A percentile compares a stretch with the other conserved stretches of the same genome.
These are phyloP conservation scores for Serendipita sp. DNA, from an alignment of 768 basidiomycete genomes.

Conservation along the genomic window DNA sequence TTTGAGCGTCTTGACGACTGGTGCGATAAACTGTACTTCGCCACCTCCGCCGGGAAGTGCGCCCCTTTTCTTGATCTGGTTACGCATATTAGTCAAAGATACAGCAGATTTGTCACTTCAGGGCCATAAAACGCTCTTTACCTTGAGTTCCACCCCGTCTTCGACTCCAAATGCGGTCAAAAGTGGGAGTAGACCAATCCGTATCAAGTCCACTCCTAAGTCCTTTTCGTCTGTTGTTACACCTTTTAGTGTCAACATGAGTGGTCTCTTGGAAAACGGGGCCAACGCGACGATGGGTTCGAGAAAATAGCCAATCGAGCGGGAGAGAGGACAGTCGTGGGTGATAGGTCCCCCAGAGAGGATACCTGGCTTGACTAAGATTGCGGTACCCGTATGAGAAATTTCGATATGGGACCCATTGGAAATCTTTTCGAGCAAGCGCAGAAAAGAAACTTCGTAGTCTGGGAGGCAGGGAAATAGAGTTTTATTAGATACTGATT, in stretches of 20 bases:
- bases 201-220: slow-evolving; percentile 75
- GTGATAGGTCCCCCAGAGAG: slow-evolving; percentile 65
- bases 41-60: slow-evolving; percentile 83
- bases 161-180: slow-evolving; percentile 80
- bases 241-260: slow-evolving; percentile 68
- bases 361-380: slow-evolving; percentile 84
- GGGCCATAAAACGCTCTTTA: slow-evolving; percentile 17
- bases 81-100: not conserved
- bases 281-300: slow-evolving; percentile 83
- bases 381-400: slow-evolving; percentile 86
- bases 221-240: slow-evolving; percentile 89
- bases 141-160: slow-evolving; percentile 79
- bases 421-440: slow-evolving; percentile 76
- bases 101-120: too few species aligned
- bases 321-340: slow-evolving; percentile 79
- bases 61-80: slow-evolving; percentile 80
- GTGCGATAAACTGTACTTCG: slow-evolving; percentile 85
- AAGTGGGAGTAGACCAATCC: slow-evolving; percentile 83
- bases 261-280: slow-evolving; percentile 77
- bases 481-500: slow-evolving; percentile 1
- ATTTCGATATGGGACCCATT: slow-evolving; percentile 95
- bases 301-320: slow-evolving; percentile 87
- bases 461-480: slow-evolving; percentile 30
- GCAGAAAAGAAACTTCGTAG: slow-evolving; percentile 79
- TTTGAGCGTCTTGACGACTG: slow-evolving; percentile 78